Base-by-base conservation (phyloP, 768 basidiomycete genomes). In the Agaricus sinodeliciosus region DNA sequence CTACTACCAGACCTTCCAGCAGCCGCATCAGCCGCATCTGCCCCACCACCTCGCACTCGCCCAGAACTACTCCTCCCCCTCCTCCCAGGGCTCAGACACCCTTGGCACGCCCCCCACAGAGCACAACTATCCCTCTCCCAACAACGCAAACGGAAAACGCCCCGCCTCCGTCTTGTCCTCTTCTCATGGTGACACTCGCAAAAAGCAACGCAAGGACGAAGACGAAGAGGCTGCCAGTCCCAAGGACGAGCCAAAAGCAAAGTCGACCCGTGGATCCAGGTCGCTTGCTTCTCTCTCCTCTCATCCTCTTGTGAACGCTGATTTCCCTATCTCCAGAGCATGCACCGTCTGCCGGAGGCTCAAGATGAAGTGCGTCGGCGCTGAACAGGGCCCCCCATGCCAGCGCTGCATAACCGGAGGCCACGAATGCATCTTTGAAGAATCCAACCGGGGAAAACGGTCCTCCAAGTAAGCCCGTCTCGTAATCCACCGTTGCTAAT, bases 341-440 rank as follows among this genome's bases (percentile, higher is more conserved):
- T 96, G 93, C 58, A 92, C 89, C 0, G 90, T 94, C 9, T 95
- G 93, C 65, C 81, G 93, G 18, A 85, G 91, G 22, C 77, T 94
- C 28, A 94, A 94, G 71, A 94, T 91, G 92, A 94, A 91, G 63
- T 94, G 91, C 54, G 87, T 90, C 7, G 89, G 88, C 31, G 91
- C 89, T 2, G 93, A 94, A 66, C 80, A 92, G 37, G 93, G 92
- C 0, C 88, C 88, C 0, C 90, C 93, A 0, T 96, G 93, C 72
- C 94, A 93, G 62, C 85, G 93, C 18, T 96, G 93, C 61, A 69
- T 72, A 43, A 62, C 82, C 0, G 85, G 88, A 16, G 81, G 81
- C 58, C 88, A 94, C 62, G 91, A 95, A 60, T 99, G 96, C 63
- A 81, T 96, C 41, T 98, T 99, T 58, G 94, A 98, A 70, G 95